phyloP scores from a whole-genome alignment of 176 grass and related monocot species.

The Oryza punctata region DNA sequence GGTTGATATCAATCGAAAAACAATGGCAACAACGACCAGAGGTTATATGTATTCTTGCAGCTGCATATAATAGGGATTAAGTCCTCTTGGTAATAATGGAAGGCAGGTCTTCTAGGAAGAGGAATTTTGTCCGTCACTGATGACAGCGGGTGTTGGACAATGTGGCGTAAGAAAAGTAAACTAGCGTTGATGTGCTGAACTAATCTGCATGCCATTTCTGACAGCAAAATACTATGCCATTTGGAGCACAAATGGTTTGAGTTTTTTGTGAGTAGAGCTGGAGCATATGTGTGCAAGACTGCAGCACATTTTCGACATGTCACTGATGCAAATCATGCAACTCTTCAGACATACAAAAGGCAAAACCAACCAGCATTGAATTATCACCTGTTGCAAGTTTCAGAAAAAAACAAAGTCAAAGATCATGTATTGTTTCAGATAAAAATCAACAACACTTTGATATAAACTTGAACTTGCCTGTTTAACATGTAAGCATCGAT shows the following conservation, averaged over 20 bases:
- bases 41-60: neutral
- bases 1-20: neutral
- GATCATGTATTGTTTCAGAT: neutral
- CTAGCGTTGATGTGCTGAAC: neutral
- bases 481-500: neutral
- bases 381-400: neutral
- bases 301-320: neutral
- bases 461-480: neutral
- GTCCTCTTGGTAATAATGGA: neutral
- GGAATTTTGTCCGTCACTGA: constrained; percentile 20
- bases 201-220: neutral
- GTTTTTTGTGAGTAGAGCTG: neutral
- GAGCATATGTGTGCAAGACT: neutral
- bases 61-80: neutral
- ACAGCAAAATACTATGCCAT: constrained; percentile 17
- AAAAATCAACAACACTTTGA: neutral
- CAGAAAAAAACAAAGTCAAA: no score
- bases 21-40: neutral
- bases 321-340: neutral
- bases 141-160: constrained; percentile 24
- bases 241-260: neutral
- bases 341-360: neutral
- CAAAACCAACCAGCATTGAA: neutral
- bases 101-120: neutral
- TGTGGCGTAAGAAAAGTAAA: constrained; percentile 33